Conservation (phyloP, 2,329 filamentous ascomycete species). For the Arthroderma sp. region DNA sequence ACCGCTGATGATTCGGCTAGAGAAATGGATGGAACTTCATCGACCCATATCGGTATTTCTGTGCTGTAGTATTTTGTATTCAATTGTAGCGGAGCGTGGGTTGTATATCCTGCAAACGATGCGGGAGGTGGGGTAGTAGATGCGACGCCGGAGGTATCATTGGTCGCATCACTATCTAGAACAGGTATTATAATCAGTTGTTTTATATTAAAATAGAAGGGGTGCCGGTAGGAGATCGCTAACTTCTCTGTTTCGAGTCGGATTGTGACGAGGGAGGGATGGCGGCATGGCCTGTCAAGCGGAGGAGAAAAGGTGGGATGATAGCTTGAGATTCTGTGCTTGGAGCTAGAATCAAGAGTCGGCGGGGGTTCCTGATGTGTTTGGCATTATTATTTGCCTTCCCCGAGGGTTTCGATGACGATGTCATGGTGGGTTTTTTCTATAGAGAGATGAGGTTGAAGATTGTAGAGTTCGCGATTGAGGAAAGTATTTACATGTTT, state of each 20-base stretch:
- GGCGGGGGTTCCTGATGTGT: slow-evolving; percentile 29
- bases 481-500: neutral
- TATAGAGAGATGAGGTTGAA: neutral
- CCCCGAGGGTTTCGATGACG: neutral
- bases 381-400: neutral
- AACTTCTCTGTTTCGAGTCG: neutral
- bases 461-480: neutral
- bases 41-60: slow-evolving; percentile 37
- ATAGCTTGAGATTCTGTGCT: slow-evolving; percentile 25
- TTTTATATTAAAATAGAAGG: neutral
- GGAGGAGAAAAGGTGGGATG: slow-evolving; percentile 28
- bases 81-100: slow-evolving; percentile 32
- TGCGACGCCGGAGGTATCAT: neutral
- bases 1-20: neutral
- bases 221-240: neutral
- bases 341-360: slow-evolving; percentile 32
- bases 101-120: slow-evolving; percentile 37
- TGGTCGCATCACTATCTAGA: neutral
- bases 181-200: neutral
- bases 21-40: slow-evolving; percentile 28
- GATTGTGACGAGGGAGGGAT: slow-evolving; percentile 15
- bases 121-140: slow-evolving; percentile 15
- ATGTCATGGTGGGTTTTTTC: neutral
- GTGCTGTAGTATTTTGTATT: slow-evolving; percentile 35
- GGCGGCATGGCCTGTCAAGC: slow-evolving; percentile 26